Conservation (phyloP, 257 asterid species). For the Nicotiana tabacum region DNA sequence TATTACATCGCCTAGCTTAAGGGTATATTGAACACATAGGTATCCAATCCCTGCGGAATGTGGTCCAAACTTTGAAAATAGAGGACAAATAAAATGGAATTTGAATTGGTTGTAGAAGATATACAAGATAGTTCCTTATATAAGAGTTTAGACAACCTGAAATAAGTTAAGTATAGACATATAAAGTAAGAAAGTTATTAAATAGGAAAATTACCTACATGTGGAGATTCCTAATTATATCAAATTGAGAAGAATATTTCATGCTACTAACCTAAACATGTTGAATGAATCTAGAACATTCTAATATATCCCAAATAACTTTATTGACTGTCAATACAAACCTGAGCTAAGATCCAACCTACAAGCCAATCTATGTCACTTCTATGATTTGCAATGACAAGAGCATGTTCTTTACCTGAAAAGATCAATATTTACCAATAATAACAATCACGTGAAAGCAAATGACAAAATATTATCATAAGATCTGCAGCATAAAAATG, state of each 20-base stretch:
- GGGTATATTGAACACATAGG: neutral
- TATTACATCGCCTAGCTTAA: neutral
- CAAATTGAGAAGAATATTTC: neutral
- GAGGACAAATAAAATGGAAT: neutral
- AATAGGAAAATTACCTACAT: neutral
- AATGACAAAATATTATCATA: slow-evolving; percentile 1
- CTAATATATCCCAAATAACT: neutral
- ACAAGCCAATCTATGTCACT: slow-evolving; percentile 99
- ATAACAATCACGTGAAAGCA: neutral
- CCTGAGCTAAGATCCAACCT: slow-evolving; percentile 99
- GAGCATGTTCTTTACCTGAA: slow-evolving; percentile 93
- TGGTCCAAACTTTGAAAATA: neutral
- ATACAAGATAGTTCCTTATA: slow-evolving; percentile 4
- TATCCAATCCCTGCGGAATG: neutral
- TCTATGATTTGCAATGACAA: slow-evolving; percentile 69
- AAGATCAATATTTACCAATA: slow-evolving; percentile 13
- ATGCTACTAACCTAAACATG: neutral
- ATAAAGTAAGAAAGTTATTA: neutral
- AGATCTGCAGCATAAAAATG: neutral
- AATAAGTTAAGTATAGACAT: neutral
- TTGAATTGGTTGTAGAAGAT: neutral
- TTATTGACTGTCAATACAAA: slow-evolving; percentile 18
- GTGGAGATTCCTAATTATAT: neutral
- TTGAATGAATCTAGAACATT: neutral
- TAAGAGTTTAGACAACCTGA: neutral